Base-by-base conservation (phyloP, 2,329 filamentous ascomycete species). In the Pseudogymnoascus sp. region DNA sequence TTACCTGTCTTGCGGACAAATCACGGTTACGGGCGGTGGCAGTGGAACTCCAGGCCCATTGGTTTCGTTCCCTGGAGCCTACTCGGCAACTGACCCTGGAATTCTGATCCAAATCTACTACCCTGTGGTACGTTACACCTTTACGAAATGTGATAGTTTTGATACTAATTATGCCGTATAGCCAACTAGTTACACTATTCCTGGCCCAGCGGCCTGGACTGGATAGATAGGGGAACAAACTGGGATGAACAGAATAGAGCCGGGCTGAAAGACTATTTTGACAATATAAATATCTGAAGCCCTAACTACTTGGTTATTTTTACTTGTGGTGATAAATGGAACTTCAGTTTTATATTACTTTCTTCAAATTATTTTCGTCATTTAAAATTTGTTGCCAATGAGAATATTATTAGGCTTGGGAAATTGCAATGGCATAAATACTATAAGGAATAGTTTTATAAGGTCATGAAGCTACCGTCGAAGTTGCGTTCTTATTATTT, bases 11-110 rank as follows among this genome's bases (percentile, higher is more conserved):
- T 79, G 77, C 62, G 73, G 73, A 6, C 77, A 79, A 66, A 68
- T 79, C 63, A 76, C 73, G 42, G 73, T 79, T 21, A 77, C 76
- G 0, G 75, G 73, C 15, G 75, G 76, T 15, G 77, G 76, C 4
- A 74, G 63, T 63, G 72, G 75, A 13, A 70, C 65, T 9, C 77
- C 77, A 2, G 67, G 70, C 2, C 75, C 75, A 1, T 65, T 70
- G 1, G 72, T 73, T 59, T 68, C 68, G 37, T 75, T 77, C 65
- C 75, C 75, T 1, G 71, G 73, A 23, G 75, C 74, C 1, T 77
- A 76, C 68, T 67, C 68, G 56, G 68, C 67, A 2, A 73, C 67
- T 7, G 73, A 77, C 62, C 73, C 75, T 1, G 74, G 75, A 11
- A 69, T 75, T 62, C 59, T 69, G 60, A 67, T 73, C 64, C 69